Conservation (phyloP, 768 basidiomycete genomes). For the Boletus pseudo-olivaceus region DNA sequence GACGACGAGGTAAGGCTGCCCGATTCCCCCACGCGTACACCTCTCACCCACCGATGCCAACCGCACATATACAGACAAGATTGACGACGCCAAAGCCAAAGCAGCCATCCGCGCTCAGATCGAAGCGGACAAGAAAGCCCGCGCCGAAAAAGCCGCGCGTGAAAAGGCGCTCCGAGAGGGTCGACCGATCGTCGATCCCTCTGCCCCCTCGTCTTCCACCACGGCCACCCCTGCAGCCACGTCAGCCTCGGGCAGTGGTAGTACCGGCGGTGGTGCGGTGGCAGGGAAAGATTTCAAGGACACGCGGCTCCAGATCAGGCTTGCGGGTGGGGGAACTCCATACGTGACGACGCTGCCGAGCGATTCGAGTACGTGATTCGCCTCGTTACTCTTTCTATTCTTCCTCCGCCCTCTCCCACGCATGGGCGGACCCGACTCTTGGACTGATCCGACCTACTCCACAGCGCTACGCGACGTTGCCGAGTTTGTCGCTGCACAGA, state of each 20-base stretch:
- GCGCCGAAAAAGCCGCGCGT: slow-evolving; percentile 82
- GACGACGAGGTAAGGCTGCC: slow-evolving; percentile 58
- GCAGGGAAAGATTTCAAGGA: slow-evolving; percentile 79
- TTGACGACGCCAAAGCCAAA: slow-evolving; percentile 81
- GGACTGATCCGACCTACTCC: not conserved
- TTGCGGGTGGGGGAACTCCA: slow-evolving; percentile 75
- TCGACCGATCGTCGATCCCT: slow-evolving; percentile 36
- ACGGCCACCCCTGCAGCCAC: slow-evolving; percentile 34
- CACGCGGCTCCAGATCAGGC: slow-evolving; percentile 85
- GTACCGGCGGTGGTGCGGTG: slow-evolving; percentile 31
- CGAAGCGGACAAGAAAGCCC: slow-evolving; percentile 86
- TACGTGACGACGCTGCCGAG: slow-evolving; percentile 79
- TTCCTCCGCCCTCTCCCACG: not conserved
- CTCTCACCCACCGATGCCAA: not conserved
- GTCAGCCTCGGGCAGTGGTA: slow-evolving; percentile 22
- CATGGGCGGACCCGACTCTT: not conserved
- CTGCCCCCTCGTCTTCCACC: slow-evolving; percentile 24
- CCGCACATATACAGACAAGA: slow-evolving; percentile 59
- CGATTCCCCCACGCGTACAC: not conserved
- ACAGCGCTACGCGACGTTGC: slow-evolving; percentile 82
- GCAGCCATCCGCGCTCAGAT: slow-evolving; percentile 92
- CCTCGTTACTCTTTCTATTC: not conserved
- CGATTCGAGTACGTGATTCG: slow-evolving; percentile 58
- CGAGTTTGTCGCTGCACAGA: slow-evolving; percentile 80
- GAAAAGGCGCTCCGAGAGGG: slow-evolving; percentile 94